Evolutionary conservation across 805 yeast genomes (phyloP).

Genomic region (Kluyveromyces dobzhanskii): DNA sequence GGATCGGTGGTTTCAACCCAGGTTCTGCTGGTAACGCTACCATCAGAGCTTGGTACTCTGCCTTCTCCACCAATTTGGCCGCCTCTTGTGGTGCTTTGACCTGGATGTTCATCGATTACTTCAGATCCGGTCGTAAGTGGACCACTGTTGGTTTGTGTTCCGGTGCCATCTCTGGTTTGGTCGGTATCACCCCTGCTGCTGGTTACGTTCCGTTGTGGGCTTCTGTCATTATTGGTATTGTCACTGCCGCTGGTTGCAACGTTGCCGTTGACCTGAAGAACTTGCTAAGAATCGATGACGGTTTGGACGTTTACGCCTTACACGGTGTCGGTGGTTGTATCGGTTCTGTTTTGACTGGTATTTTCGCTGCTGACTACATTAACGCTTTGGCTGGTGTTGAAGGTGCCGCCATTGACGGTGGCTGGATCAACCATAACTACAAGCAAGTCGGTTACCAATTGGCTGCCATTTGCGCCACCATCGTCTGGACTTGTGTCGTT

Average conservation of each 20-base stretch:
- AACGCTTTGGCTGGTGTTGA: conserved; percentile 68
- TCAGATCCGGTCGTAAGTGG: conserved; percentile 82
- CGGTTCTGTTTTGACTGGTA: conserved; percentile 80
- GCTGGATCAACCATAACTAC: conserved; percentile 81
- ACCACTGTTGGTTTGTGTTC: conserved; percentile 90
- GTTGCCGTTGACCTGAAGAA: conserved; percentile 76
- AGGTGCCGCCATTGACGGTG: conserved; percentile 57
- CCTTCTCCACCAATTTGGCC: conserved; percentile 87
- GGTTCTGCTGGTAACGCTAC: conserved; percentile 94
- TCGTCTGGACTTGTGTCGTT: conserved; percentile 66
- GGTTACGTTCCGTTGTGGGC: conserved; percentile 93
- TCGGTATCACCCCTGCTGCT: conserved; percentile 94
- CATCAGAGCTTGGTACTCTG: conserved; percentile 90
- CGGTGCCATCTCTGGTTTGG: conserved; percentile 90
- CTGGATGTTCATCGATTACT: conserved; percentile 88
- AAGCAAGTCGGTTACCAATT: conserved; percentile 82
- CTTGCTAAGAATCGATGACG: conserved; percentile 75
- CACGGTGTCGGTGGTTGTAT: conserved; percentile 91
- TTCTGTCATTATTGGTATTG: conserved; percentile 73
- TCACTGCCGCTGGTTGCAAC: conserved; percentile 74
- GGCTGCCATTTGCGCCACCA: conserved; percentile 65
- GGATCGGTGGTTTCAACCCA: conserved; percentile 95
- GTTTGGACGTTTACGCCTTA: conserved; percentile 87
- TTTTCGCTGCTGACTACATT: conserved; percentile 87
- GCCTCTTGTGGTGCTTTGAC: conserved; percentile 90